Evolutionary conservation across 345 rosid genomes (phyloP).

Genomic region (Schrenkiella parvula): DNA sequence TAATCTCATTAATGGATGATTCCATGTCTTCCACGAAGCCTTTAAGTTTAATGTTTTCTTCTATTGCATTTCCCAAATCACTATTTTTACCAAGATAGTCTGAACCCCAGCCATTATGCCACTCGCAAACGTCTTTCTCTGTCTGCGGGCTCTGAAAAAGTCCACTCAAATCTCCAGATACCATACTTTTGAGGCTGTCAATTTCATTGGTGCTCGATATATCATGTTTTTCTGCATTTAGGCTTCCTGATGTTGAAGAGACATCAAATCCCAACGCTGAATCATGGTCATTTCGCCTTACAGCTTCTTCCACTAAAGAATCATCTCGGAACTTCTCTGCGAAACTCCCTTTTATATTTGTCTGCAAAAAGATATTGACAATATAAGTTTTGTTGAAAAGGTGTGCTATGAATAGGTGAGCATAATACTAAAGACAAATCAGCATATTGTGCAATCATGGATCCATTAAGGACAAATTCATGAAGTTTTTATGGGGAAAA

Average conservation of each 20-base stretch:
- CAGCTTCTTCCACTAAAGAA: conserved; percentile 45
- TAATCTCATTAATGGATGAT: conserved; percentile 70
- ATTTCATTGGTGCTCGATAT: conserved; percentile 66
- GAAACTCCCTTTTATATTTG: conserved; percentile 51
- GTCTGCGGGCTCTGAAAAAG: conserved; percentile 52
- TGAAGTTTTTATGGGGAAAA: conserved; percentile 16
- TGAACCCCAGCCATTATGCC: conserved; percentile 64
- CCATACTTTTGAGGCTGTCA: conserved; percentile 66
- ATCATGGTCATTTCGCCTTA: conserved; percentile 45
- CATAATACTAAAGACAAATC: neutral
- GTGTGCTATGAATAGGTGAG: neutral
- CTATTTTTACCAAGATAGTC: conserved; percentile 59
- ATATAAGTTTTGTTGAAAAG: neutral
- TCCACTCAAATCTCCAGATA: conserved; percentile 72
- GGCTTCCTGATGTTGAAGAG: conserved; percentile 81
- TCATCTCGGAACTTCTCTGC: conserved; percentile 53
- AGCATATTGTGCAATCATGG: neutral
- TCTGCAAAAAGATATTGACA: conserved; percentile 42
- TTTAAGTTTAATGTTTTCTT: conserved; percentile 76
- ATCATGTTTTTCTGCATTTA: conserved; percentile 83
- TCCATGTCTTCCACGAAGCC: conserved; percentile 78
- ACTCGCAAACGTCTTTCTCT: conserved; percentile 55
- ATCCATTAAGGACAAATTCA: neutral
- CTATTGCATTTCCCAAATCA: conserved; percentile 57
- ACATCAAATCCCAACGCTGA: conserved; percentile 76